Evolutionary conservation across 2,329 filamentous ascomycete species (phyloP), one percentile per base, ranked within the genome.

Genomic region (Fusarium vanettenii): DNA sequence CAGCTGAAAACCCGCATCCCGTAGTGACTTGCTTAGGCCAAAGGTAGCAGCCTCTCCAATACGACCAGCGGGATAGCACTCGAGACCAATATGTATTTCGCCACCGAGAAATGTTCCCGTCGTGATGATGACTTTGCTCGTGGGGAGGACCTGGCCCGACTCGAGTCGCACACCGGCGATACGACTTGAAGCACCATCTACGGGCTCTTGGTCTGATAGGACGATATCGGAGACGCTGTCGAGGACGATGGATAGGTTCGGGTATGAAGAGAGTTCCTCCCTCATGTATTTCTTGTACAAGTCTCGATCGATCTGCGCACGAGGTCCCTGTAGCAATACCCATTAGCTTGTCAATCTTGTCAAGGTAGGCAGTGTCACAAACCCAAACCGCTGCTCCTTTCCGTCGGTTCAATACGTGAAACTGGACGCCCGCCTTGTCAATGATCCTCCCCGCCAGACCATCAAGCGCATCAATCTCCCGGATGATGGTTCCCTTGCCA

Each of bases 381-480:
- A 87, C 88, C 97, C 97, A 99, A 29, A 99, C 97, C 4, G 97
- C 97, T 6, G 96, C 95, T 1, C 97, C 97, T 81, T 98, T 98
- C 74, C 90, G 93, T 61, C 91, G 88, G 83, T 99, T 99, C 79
- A 99, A 84, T 20, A 97, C 89, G 73, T 94, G 92, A 83, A 98
- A 99, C 82, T 98, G 96, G n/a, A 98, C 90, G 7, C 95, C 97
- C 4, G 97, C 93, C 82, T 97, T 96, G 85, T 99, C 97, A 69
- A 98, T 95, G 25, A 98, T 92, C 39, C 94, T 90, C 0, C 95
- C 95, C 0, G 95, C 93, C 22, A 99, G 86, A 0, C 97, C 97
- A 80, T 98, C 97, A 69, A 99, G 87, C 0, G 97, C 97, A 85
- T 99, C 97, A 35, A 99, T 92, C 84, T 99, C 97, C 48, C 96